Conservation (phyloP, 768 basidiomycete genomes). For the Infundibulicybe gibba region DNA sequence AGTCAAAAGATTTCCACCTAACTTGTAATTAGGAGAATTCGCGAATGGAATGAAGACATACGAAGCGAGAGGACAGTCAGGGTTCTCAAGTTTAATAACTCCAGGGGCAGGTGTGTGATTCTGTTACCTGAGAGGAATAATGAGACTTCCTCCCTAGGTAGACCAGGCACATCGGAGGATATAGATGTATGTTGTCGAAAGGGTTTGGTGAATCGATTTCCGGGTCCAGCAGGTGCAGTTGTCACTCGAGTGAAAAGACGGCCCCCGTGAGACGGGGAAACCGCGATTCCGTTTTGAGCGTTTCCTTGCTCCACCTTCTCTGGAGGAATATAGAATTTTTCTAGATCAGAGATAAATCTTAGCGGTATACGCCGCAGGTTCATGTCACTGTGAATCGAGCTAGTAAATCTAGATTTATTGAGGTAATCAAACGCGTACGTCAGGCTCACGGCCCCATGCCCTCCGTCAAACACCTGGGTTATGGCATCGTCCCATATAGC, state of each 20-base stretch:
- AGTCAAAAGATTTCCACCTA: slow-evolving; percentile 57
- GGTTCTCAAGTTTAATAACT: slow-evolving; percentile 53
- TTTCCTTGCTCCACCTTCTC: slow-evolving; percentile 24
- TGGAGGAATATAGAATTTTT: slow-evolving; percentile 39
- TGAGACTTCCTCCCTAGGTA: slow-evolving; percentile 47
- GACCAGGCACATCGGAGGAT: slow-evolving; percentile 26
- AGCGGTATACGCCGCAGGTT: slow-evolving; percentile 47
- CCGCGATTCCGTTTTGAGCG: not conserved
- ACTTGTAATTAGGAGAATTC: slow-evolving; percentile 12
- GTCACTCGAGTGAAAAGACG: slow-evolving; percentile 28
- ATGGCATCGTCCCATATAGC: slow-evolving; percentile 47
- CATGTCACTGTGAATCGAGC: slow-evolving; percentile 23
- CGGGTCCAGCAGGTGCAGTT: slow-evolving; percentile 25
- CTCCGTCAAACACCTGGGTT: slow-evolving; percentile 39
- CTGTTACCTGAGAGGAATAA: slow-evolving; percentile 54
- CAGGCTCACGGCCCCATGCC: slow-evolving; percentile 49
- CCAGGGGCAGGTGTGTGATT: slow-evolving; percentile 50
- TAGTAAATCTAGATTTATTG: slow-evolving; percentile 1
- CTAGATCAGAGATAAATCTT: slow-evolving; percentile 43
- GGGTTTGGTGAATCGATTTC: slow-evolving; percentile 7
- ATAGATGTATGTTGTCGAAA: slow-evolving; percentile 23
- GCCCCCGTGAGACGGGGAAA: slow-evolving; percentile 1
- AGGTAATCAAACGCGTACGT: slow-evolving; percentile 30
- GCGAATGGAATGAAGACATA: slow-evolving; percentile 29
- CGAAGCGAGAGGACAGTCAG: slow-evolving; percentile 63